These are phyloP conservation scores for Agaricales sp. DNA, from an alignment of 1,284 basidiomycete species.

Conservation along the genomic window DNA sequence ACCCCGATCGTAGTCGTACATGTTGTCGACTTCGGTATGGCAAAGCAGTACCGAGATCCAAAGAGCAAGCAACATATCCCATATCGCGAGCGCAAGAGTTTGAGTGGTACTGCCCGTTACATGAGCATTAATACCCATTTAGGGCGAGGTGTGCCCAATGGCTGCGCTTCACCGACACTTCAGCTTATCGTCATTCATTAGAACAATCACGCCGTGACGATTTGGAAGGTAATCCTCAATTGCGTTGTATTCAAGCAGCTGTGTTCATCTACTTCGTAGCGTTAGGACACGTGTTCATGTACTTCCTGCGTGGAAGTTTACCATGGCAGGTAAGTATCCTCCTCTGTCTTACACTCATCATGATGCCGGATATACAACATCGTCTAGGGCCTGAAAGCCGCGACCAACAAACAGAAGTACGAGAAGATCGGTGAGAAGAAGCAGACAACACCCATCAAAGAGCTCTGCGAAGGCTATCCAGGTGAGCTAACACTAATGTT, in stretches of 20 bases:
- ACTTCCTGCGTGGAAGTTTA: constrained; percentile 86
- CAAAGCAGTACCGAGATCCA: constrained; percentile 94
- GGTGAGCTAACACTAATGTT: constrained; percentile 36
- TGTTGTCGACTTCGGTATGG: constrained; percentile 94
- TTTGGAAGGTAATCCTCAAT: constrained; percentile 41
- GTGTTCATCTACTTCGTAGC: constrained; percentile 25
- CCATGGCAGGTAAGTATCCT: constrained; percentile 55
- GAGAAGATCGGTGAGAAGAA: constrained; percentile 99
- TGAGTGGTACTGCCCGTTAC: constrained; percentile 88
- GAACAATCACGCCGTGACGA: constrained; percentile 95
- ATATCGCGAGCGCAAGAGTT: constrained; percentile 89
- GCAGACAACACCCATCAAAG: constrained; percentile 92
- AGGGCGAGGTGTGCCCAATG: constrained; percentile 53
- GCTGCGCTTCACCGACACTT: constrained; percentile 3
- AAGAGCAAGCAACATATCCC: constrained; percentile 97
- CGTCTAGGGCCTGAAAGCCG: constrained; percentile 82
- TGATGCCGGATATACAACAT: not conserved
- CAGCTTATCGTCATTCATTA: constrained; percentile 17
- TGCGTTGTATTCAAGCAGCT: not conserved
- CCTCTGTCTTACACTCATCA: not conserved
- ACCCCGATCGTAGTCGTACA: constrained; percentile 30
- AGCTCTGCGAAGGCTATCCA: constrained; percentile 87
- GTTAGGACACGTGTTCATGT: constrained; percentile 96
- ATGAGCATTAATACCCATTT: constrained; percentile 98
- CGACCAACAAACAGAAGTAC: constrained; percentile 98